phyloP scores from a whole-genome alignment of 768 basidiomycete species.

The Phlebiopsis gigantea region DNA sequence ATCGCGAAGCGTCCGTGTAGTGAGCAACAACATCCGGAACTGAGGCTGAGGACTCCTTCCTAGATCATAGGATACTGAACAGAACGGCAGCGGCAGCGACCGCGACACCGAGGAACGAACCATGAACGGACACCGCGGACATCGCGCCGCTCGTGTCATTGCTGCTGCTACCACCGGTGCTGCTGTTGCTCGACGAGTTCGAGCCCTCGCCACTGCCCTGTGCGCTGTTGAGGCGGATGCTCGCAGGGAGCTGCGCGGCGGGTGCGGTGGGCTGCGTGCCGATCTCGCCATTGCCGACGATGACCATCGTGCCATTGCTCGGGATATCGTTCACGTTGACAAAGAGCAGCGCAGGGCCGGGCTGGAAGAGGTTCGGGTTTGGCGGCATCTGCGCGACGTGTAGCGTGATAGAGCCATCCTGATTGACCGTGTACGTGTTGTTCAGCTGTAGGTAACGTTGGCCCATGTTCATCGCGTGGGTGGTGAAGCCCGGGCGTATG shows the following conservation, averaged over 20 bases:
- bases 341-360: constrained; percentile 81
- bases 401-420: constrained; percentile 69
- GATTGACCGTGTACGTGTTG: constrained; percentile 76
- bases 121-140: not conserved
- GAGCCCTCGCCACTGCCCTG: constrained; percentile 30
- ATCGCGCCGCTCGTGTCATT: not conserved
- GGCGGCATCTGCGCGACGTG: constrained; percentile 82
- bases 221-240: constrained; percentile 34
- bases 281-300: constrained; percentile 73
- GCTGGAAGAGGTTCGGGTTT: constrained; percentile 81
- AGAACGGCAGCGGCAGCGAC: not conserved
- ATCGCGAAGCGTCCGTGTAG: not conserved
- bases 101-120: not conserved
- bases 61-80: not conserved
- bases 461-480: constrained; percentile 86
- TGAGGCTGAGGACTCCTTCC: not conserved
- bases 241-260: constrained; percentile 45
- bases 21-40: not conserved
- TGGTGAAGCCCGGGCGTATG: constrained; percentile 78
- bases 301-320: constrained; percentile 69
- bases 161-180: not conserved
- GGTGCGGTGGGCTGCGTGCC: constrained; percentile 55
- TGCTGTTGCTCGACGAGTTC: constrained; percentile 10
- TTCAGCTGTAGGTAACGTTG: constrained; percentile 80
- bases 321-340: constrained; percentile 84